phyloP scores from a whole-genome alignment of 176 grass and related monocot species.

The Oryza longistaminata region DNA sequence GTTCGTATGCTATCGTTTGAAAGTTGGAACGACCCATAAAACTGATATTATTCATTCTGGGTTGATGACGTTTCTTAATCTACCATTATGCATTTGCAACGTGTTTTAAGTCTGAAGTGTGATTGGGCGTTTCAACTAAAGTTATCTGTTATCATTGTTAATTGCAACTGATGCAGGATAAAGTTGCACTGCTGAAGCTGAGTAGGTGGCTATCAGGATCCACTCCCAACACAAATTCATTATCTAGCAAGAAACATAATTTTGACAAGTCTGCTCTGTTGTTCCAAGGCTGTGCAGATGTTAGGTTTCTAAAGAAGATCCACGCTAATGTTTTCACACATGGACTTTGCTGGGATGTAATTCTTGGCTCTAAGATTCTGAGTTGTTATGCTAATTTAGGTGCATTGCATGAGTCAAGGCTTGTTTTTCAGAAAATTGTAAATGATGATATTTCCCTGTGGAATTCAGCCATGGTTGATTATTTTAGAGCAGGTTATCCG shows the following conservation, averaged over 20 bases:
- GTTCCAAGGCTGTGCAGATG: constrained; percentile 34
- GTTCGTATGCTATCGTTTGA: no score
- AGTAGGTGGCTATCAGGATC: constrained; percentile 22
- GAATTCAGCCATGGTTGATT: constrained; percentile 61
- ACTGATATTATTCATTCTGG: no score
- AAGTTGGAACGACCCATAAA: no score
- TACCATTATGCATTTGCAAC: no score
- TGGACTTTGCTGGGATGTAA: constrained; percentile 38
- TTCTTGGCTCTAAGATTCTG: constrained; percentile 52
- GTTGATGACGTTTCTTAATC: no score
- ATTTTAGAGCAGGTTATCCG: constrained; percentile 51
- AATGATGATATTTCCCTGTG: constrained; percentile 44
- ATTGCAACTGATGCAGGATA: no score
- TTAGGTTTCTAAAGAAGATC: constrained; percentile 46
- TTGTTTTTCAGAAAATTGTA: constrained; percentile 43
- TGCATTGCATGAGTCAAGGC: constrained; percentile 35
- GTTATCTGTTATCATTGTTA: no score
- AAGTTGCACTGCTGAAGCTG: neutral
- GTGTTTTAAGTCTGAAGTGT: no score
- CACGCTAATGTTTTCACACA: constrained; percentile 47
- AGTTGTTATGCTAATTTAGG: constrained; percentile 48
- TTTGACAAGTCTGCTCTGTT: constrained; percentile 27
- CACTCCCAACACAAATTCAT: neutral
- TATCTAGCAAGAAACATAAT: neutral
- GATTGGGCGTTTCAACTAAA: no score